phyloP scores from a whole-genome alignment of 2,329 filamentous ascomycete genomes.

The Spiromastix sp. region DNA sequence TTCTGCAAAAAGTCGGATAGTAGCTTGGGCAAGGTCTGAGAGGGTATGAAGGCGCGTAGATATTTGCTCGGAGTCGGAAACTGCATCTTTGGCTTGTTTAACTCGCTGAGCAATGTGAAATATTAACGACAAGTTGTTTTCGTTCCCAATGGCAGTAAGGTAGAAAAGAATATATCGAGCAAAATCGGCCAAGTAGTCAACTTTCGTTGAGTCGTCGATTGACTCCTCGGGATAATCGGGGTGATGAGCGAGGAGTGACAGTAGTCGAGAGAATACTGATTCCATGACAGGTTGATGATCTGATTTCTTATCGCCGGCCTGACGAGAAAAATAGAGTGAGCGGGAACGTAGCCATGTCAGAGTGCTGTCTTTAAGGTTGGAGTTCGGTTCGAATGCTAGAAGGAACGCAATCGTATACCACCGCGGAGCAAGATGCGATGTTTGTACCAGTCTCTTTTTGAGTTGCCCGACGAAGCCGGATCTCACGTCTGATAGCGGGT shows the following conservation, averaged over 20 bases:
- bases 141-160: conserved; percentile 67
- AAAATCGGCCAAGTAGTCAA: conserved; percentile 62
- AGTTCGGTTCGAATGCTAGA: conserved; percentile 76
- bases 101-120: conserved; percentile 87
- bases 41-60: conserved; percentile 62
- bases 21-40: conserved; percentile 73
- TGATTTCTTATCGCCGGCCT: conserved; percentile 28
- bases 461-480: conserved; percentile 71
- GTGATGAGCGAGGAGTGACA: conserved; percentile 86
- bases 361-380: conserved; percentile 61
- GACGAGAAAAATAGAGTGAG: conserved; percentile 52
- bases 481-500: conserved; percentile 62
- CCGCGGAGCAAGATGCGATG: conserved; percentile 63
- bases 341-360: conserved; percentile 85
- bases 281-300: conserved; percentile 61
- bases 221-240: conserved; percentile 58
- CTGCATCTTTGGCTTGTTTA: conserved; percentile 77
- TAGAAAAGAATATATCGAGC: conserved; percentile 87
- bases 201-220: conserved; percentile 33
- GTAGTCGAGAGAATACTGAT: conserved; percentile 65
- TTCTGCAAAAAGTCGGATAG: conserved; percentile 79
- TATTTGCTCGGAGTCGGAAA: conserved; percentile 44
- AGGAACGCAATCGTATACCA: conserved; percentile 89
- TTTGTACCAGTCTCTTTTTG: conserved; percentile 54
- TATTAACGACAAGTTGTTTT: conserved; percentile 78